phyloP scores from a whole-genome alignment of 257 asterid genomes.

The Solanum tarijense region DNA sequence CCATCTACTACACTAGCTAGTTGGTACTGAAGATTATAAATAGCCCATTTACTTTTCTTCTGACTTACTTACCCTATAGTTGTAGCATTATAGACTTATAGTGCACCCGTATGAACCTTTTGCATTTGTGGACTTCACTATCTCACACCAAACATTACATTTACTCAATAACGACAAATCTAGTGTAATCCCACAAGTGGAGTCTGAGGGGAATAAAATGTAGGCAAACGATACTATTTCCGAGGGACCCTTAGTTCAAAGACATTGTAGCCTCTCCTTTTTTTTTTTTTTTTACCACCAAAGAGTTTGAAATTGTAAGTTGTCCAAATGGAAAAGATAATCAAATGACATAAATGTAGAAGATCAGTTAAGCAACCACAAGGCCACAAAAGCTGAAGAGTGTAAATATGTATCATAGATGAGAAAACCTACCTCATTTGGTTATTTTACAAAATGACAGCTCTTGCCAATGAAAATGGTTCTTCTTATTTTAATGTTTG shows the following conservation, averaged over 20 bases:
- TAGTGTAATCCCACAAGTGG: not conserved
- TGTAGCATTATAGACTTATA: not conserved
- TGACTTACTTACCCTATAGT: not conserved
- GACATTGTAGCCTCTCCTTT: not conserved
- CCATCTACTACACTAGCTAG: not conserved
- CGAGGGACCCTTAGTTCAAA: not conserved
- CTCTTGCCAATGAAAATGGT: constrained; percentile 16
- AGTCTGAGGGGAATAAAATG: not conserved
- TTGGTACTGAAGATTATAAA: not conserved
- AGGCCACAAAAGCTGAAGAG: not conserved
- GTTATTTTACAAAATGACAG: constrained; percentile 14
- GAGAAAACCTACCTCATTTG: not conserved
- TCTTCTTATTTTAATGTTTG: not conserved
- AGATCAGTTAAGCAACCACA: not conserved
- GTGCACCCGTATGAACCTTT: not conserved
- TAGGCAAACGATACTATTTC: not conserved
- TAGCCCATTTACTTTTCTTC: not conserved
- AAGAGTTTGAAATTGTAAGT: not conserved
- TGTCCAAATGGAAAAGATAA: not conserved
- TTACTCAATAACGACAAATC: not conserved
- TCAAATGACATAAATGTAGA: not conserved
- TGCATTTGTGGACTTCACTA: not conserved
- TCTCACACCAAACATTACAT: not conserved
- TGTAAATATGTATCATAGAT: not conserved
- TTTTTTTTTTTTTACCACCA: not conserved